Evolutionary conservation across 1,139 yeast genomes (phyloP).

Genomic region (Pneumocystis jirovecii): DNA sequence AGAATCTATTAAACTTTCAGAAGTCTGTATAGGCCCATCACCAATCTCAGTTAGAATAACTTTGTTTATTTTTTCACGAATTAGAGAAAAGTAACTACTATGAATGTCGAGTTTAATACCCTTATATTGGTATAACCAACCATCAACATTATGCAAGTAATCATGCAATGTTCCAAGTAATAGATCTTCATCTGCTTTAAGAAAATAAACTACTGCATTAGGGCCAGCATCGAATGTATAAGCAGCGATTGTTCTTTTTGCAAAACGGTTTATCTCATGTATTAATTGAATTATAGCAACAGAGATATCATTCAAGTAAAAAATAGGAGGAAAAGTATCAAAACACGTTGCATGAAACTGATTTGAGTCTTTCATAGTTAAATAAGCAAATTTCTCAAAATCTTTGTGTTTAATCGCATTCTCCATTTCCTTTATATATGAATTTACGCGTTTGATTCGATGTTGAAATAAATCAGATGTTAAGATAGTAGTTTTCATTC

Average conservation of each 20-base stretch:
- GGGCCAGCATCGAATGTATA: slow-evolving; percentile 99
- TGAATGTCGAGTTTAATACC: slow-evolving; percentile 26
- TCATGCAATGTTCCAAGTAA: slow-evolving; percentile 31
- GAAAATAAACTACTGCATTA: slow-evolving; percentile 87
- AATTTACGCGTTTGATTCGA: slow-evolving; percentile 67
- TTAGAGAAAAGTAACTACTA: slow-evolving; percentile 34
- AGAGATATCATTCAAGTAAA: slow-evolving; percentile 90
- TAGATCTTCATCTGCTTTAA: slow-evolving; percentile 50
- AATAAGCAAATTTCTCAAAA: slow-evolving; percentile 65
- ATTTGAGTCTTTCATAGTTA: slow-evolving; percentile 92
- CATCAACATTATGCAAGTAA: slow-evolving; percentile 42
- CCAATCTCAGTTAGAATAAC: slow-evolving; percentile 79
- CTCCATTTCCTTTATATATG: slow-evolving; percentile 70
- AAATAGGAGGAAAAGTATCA: slow-evolving; percentile 90
- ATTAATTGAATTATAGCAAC: slow-evolving; percentile 69
- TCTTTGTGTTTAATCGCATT: slow-evolving; percentile 53
- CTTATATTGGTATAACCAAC: slow-evolving; percentile 41
- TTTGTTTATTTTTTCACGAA: slow-evolving; percentile 57
- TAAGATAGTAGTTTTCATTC: slow-evolving; percentile 88
- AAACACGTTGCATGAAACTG: slow-evolving; percentile 95
- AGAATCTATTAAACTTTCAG: slow-evolving; percentile 11
- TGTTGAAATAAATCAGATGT: slow-evolving; percentile 75
- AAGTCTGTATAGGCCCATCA: slow-evolving; percentile 44
- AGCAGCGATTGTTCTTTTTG: slow-evolving; percentile 63
- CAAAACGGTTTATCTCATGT: slow-evolving; percentile 53